Conservation (phyloP, 345 rosid species). For the Limnanthes douglasii region DNA sequence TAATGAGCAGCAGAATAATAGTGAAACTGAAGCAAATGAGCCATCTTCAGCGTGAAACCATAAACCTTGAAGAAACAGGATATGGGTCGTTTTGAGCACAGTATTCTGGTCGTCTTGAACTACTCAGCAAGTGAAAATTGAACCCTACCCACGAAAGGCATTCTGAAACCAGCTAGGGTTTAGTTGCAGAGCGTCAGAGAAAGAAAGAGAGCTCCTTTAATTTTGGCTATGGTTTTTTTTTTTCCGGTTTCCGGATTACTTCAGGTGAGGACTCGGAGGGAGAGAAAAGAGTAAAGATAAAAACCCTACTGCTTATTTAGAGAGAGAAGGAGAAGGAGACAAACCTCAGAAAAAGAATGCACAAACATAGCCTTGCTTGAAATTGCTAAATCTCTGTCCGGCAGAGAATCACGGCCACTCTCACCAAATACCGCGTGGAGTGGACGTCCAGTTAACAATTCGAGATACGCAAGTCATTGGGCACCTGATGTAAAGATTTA, state of each 20-base stretch:
- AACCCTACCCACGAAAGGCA: slow-evolving; percentile 13
- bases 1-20: slow-evolving; percentile 36
- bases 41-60: slow-evolving; percentile 6
- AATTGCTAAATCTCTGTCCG: too few relatives aligned
- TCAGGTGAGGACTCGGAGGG: slow-evolving; percentile 18
- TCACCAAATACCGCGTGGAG: too few relatives aligned
- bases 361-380: too few relatives aligned
- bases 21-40: slow-evolving; percentile 22
- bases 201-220: slow-evolving; percentile 10
- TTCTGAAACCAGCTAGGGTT: slow-evolving; percentile 17
- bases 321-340: too few relatives aligned
- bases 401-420: too few relatives aligned
- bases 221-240: slow-evolving; percentile 25
- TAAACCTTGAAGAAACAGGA: slow-evolving; percentile 7
- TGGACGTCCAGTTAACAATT: too few relatives aligned
- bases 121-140: slow-evolving; percentile 12
- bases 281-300: slow-evolving; percentile 29
- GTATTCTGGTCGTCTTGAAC: slow-evolving; percentile 9
- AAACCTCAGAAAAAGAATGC: too few relatives aligned
- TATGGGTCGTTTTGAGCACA: slow-evolving; percentile 16
- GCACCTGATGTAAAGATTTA: too few relatives aligned
- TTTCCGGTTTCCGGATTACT: slow-evolving; percentile 11
- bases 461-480: too few relatives aligned
- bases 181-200: slow-evolving; percentile 2
- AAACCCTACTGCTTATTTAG: too few relatives aligned